Base-by-base conservation (phyloP, 805 yeast genomes). In the Middelhovenomyces tepae region DNA sequence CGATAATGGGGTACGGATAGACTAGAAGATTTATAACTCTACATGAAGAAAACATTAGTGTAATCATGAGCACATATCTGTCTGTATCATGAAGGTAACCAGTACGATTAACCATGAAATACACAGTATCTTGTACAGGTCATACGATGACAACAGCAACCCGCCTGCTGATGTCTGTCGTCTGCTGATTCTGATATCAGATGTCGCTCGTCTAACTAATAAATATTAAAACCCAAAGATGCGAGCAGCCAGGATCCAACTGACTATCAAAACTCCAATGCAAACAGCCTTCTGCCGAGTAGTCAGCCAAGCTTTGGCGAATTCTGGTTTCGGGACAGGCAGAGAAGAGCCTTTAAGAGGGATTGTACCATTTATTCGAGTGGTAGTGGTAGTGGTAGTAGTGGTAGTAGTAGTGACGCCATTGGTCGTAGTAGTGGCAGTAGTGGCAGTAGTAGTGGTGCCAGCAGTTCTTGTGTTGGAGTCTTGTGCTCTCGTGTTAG, bases 201-300 rank as follows among this genome's bases (percentile, higher is more conserved):
- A 16, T 14, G 27, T 8, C 23, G 9, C 7, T n/a, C 19, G 7
- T 16, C 19, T 15, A 11, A 14, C 11, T 14, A 28, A 28, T 18
- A 10, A 10, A 28, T 16, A 11, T 17, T 22, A 21, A 10, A 10
- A 14, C 28, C 32, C 26, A 21, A 30, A 30, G 21, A 33, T 10
- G 14, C 36, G 5, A 5, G 36, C 18, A 5, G 39, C 44, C 16
- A 42, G 22, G 8, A 39, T 29, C 42, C 43, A 42, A 24, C 43
- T 37, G 11, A 35, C 41, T 5, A 42, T 26, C 18, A 42, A 18
- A 10, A 39, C 41, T 11, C 32, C 33, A 9, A 39, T 42, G 16
- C 45, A 39, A 7, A 40, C 7, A 20, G 28, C 27, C 38, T 39
- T 39, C 35, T 38, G 42, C 19, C 29, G 13, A 2, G 15, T 20